Evolutionary conservation across 768 basidiomycete genomes (phyloP), one percentile per base, ranked within the genome.

Genomic region (Guyanaporus albipodus): DNA sequence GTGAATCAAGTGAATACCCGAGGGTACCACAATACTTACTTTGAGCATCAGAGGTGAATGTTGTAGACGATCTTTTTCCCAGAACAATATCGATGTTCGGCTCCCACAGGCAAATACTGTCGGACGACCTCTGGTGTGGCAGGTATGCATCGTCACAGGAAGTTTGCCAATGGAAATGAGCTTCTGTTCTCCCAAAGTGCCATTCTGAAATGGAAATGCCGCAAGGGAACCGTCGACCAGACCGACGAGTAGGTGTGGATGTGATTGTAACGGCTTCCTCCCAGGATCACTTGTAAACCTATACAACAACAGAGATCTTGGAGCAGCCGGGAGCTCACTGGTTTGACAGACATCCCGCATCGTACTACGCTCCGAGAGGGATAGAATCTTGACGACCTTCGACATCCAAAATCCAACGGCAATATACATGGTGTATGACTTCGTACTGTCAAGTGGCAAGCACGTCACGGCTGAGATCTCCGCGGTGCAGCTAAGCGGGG

Each of bases 341-440:
- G 65, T 65, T 42, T 46, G 46, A 36, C 67, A 61, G 26, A 65
- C 46, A 15, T 58, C 58, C 29, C 46, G 56, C 38, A 67, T 49
- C 15, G 28, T 46, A 5, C 46, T 39, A 12, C 7, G 24, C 10
- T 38, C 49, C n/a, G 61, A 57, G 31, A 76, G 53, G 5, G 61
- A 59, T 43, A 87, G 69, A 27, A 92, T 66, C 55, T 82, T 74
- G 32, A 92, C 73, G 8, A 64, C 56, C 54, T 84, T 85, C 4
- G 77, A 76, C 18, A 75, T 76, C 91, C 92, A 95, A 55, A 87
- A 87, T 0, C 83, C 79, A n/a, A 86, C 80, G 0, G 76, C 78
- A 22, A 86, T 64, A 42, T 75, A 54, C 9, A 64, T 64, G 1
- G 86, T 64, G 44, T 71, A 81, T 26, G 65, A 59, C 52, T 74